These are phyloP conservation scores for Venturia aucupariae DNA, from an alignment of 2,329 filamentous ascomycete species.

Conservation along the genomic window DNA sequence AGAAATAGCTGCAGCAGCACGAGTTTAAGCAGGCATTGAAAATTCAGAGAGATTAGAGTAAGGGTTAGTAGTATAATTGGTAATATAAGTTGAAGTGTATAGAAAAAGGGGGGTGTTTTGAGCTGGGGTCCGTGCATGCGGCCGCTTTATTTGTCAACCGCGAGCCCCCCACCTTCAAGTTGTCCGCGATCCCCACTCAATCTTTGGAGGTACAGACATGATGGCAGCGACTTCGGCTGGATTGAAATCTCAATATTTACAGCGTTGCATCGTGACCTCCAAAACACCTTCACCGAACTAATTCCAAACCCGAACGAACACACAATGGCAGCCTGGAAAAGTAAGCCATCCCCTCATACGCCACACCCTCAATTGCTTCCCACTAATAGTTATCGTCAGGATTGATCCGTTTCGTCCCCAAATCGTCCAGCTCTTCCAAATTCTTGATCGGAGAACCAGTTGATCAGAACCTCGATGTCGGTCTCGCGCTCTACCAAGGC, in stretches of 20 bases:
- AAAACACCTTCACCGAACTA: not conserved
- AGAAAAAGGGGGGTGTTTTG: too few relatives aligned
- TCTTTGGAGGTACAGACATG: too few relatives aligned
- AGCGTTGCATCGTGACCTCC: not conserved
- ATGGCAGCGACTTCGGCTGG: too few relatives aligned
- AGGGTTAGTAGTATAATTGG: too few relatives aligned
- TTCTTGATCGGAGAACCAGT: slow-evolving; percentile 14
- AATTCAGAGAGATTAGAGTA: too few relatives aligned
- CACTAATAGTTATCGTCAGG: not conserved
- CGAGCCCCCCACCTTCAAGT: too few relatives aligned
- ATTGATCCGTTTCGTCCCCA: slow-evolving; percentile 14
- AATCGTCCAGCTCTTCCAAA: not conserved
- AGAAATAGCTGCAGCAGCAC: too few relatives aligned
- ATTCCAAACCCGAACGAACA: not conserved
- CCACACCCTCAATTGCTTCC: not conserved
- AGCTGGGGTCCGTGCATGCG: too few relatives aligned
- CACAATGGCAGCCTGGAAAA: slow-evolving; percentile 5
- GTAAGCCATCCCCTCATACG: not conserved
- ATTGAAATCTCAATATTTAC: not conserved
- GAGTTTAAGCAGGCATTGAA: too few relatives aligned
- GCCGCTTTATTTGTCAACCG: too few relatives aligned
- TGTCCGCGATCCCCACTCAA: too few relatives aligned
- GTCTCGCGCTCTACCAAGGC: slow-evolving; percentile 46
- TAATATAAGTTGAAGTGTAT: too few relatives aligned
- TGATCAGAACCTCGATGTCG: slow-evolving; percentile 46